Evolutionary conservation across 768 basidiomycete genomes (phyloP).

Genomic region (Amanita pallidorosea): DNA sequence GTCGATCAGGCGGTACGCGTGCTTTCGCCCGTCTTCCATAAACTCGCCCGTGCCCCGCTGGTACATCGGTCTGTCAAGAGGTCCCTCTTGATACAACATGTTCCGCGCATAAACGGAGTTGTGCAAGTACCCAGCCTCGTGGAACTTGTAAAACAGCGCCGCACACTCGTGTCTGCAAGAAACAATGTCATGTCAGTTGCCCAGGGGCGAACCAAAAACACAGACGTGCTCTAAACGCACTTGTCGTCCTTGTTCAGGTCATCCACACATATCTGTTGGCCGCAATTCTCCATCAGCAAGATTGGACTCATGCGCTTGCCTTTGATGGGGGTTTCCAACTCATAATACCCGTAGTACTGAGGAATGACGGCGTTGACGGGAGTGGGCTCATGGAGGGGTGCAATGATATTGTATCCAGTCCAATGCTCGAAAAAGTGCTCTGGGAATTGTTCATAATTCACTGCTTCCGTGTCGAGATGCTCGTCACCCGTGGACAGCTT

Average conservation of each 20-base stretch:
- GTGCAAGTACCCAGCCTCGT: conserved; percentile 24
- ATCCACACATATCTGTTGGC: conserved; percentile 15
- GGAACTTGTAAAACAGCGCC: conserved; percentile 25
- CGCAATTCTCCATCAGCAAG: conserved; percentile 33
- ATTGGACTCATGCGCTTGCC: conserved; percentile 26
- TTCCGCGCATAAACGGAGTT: conserved; percentile 26
- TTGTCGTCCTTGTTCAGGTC: conserved; percentile 25
- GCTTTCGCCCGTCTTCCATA: neutral
- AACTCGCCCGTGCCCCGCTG: neutral
- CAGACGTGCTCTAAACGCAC: no score
- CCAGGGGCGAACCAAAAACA: neutral
- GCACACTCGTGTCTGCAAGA: conserved; percentile 26
- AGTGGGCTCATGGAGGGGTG: conserved; percentile 30
- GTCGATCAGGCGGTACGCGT: neutral
- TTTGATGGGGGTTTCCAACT: neutral
- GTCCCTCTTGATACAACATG: conserved; percentile 25
- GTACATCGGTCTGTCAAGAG: conserved; percentile 9
- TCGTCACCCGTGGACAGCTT: conserved; percentile 30
- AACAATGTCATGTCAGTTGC: neutral
- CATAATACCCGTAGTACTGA: conserved; percentile 57
- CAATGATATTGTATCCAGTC: conserved; percentile 35
- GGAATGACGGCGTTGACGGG: conserved; percentile 44
- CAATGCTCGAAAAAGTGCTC: conserved; percentile 36
- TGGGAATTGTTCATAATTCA: conserved; percentile 34
- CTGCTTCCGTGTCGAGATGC: conserved; percentile 33